Percentiles rank a stretch among this genome's conserved stretches.
Conservation (phyloP, 495 filamentous ascomycete species). For the Talaromyces adpressus region DNA sequence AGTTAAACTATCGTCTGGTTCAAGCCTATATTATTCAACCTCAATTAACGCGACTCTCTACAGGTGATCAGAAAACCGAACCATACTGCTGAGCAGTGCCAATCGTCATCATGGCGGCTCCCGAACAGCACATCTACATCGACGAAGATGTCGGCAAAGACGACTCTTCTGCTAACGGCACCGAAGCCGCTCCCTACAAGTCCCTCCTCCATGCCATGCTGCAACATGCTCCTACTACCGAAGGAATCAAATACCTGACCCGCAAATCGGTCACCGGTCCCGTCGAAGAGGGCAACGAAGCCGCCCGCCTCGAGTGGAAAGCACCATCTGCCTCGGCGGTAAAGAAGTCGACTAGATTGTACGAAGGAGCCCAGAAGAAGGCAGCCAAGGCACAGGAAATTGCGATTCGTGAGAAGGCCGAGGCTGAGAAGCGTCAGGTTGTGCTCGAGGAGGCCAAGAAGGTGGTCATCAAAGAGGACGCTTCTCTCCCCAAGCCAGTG, state of each 20-base stretch:
- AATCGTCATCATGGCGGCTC: constrained; percentile 5
- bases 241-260: constrained; percentile 55
- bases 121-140: constrained; percentile 50
- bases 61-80: background rate
- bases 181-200: constrained; percentile 71
- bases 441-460: constrained; percentile 84
- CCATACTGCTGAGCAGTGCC: background rate
- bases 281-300: constrained; percentile 37
- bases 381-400: constrained; percentile 60
- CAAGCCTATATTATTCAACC: background rate
- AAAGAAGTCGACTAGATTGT: constrained; percentile 72
- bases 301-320: constrained; percentile 60
- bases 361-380: constrained; percentile 72
- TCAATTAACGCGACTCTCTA: background rate
- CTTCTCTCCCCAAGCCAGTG: constrained; percentile 67
- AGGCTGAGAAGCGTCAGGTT: constrained; percentile 57
- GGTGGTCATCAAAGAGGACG: constrained; percentile 73
- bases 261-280: constrained; percentile 55
- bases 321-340: constrained; percentile 72
- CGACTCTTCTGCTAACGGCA: constrained; percentile 58
- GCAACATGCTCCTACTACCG: constrained; percentile 52
- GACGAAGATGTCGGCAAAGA: constrained; percentile 75
- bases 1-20: background rate
- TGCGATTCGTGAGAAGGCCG: constrained; percentile 63
- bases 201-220: constrained; percentile 69